Base-by-base conservation (phyloP, 257 asterid genomes). In the Solanum chmielewskii region DNA sequence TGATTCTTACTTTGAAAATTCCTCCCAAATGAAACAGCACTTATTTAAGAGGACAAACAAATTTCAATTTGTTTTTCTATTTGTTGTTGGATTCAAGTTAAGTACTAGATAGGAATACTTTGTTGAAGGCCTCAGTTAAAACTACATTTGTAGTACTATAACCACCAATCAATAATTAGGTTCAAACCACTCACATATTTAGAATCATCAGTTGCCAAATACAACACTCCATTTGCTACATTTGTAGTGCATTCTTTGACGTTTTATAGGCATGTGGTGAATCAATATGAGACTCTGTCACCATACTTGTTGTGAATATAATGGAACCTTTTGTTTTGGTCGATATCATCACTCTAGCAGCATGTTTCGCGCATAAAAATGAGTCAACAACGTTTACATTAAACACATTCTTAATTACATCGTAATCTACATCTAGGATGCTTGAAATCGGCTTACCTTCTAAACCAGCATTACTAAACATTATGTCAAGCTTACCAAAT, bases 281-380 rank as follows among this genome's bases (percentile, higher is more conserved):
- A 18, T 11, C 0, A 18, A 4, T 5, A 39, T 20, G 35, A 14
- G 10, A 6, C 25, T 5, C 25, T 35, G 47, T 4, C 27, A 35
- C 15, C 15, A 13, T 2, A 52, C 74, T 86, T 49, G 88, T 37
- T 0, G 60, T 74, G 42, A 86, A 86, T 3, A 86, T n/a, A 16
- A 86, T 78, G 47, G 39, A 23, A 10, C 75, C 84, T 74, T 73
- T 66, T 64, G 13, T 71, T 15, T 52, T 73, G 11, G 60, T 59
- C 1, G 84, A 41, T 20, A 86, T 86, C 87, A 86, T 73, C 74
- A 86, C 75, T 52, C 74, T 73, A 31, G 88, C 73, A 20, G 84
- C 88, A 25, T 86, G 84, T 35, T 86, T 86, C 3, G 74, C 49
- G 4, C 86, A 56, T 0, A 33, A 49, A 11, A 59, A 56, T 5